These are phyloP conservation scores for Lasiodiplodia sp. DNA, from an alignment of 2,329 filamentous ascomycete species.

Conservation along the genomic window DNA sequence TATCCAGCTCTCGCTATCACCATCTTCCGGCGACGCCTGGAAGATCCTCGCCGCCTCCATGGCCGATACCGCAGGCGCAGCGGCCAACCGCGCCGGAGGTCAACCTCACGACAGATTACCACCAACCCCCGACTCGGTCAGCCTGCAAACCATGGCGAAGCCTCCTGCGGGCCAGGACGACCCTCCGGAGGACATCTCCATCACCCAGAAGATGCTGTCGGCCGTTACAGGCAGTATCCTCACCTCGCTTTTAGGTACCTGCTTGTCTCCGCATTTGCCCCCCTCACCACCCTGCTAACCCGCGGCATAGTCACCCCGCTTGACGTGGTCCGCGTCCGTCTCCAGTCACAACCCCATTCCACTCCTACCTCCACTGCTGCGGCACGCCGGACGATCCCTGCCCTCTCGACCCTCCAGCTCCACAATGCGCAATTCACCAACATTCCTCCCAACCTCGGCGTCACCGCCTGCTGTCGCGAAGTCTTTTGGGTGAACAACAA, in stretches of 20 bases:
- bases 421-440: slow-evolving; percentile 61
- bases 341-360: slow-evolving; percentile 80
- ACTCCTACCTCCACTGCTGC: slow-evolving; percentile 54
- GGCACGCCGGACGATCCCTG: slow-evolving; percentile 41
- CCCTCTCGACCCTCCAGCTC: slow-evolving; percentile 47
- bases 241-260: slow-evolving; percentile 84
- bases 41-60: slow-evolving; percentile 21
- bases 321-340: slow-evolving; percentile 92
- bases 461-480: slow-evolving; percentile 93
- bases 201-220: slow-evolving; percentile 91
- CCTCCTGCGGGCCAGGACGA: slow-evolving; percentile 46
- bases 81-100: slow-evolving; percentile 20
- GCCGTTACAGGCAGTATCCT: slow-evolving; percentile 89
- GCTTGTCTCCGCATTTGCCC: slow-evolving; percentile 6
- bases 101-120: slow-evolving; percentile 50
- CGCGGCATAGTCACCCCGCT: slow-evolving; percentile 84
- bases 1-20: not conserved
- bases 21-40: slow-evolving; percentile 13
- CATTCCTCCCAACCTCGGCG: slow-evolving; percentile 83
- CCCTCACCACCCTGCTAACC: slow-evolving; percentile 13
- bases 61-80: slow-evolving; percentile 30
- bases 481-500: slow-evolving; percentile 95
- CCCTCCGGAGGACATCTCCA: slow-evolving; percentile 68
- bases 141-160: slow-evolving; percentile 37
- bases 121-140: slow-evolving; percentile 2